Base-by-base conservation (phyloP, 2,329 filamentous ascomycete species). In the Xylariaceae sp. region DNA sequence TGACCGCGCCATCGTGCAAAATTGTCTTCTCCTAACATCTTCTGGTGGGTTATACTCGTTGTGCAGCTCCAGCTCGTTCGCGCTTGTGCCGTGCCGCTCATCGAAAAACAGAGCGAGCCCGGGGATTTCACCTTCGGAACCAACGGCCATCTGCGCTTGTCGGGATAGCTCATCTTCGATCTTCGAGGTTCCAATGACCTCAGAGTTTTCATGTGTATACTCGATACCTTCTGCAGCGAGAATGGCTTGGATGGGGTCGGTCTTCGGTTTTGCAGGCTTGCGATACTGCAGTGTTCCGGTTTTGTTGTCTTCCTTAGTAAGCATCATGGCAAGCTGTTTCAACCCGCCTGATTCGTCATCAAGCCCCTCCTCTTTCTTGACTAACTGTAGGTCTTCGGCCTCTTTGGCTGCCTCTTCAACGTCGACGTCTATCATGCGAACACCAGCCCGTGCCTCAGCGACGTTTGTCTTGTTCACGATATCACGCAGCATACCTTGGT, bases 391-490 rank as follows among this genome's bases (percentile, higher is more conserved):
- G 15, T 77, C 72, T 2, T 76, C 73, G 12, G 45, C 49, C 26
- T 80, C 74, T 34, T 76, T 70, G 4, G 69, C 71, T 0, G 74
- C 76, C 47, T 80, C 71, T 13, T 84, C 77, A 54, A 87, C 72
- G 45, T 94, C 81, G 15, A 95, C 75, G 40, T 87, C 83, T n/a
- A 83, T 74, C 22, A 96, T 80, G 19, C 79, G 76, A 9, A 97
- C 85, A 0, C 89, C 91, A 1, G 86, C 89, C 58, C 84, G 87
- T 32, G 88, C 88, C 67, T 98, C 93, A 3, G 93, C 93, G 38
- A 98, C 83, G 56, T 98, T 98, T 19, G 93, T 97, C 65, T 96
- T 95, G 70, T 97, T 95, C 54, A 98, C 89, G 52, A 98, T 97
- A 42, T 96, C 89, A n/a, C 87, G 79, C 4, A 97, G 75, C 12